Evolutionary conservation across 1,284 basidiomycete species (phyloP).

Genomic region (Xerocomus amazonicus): DNA sequence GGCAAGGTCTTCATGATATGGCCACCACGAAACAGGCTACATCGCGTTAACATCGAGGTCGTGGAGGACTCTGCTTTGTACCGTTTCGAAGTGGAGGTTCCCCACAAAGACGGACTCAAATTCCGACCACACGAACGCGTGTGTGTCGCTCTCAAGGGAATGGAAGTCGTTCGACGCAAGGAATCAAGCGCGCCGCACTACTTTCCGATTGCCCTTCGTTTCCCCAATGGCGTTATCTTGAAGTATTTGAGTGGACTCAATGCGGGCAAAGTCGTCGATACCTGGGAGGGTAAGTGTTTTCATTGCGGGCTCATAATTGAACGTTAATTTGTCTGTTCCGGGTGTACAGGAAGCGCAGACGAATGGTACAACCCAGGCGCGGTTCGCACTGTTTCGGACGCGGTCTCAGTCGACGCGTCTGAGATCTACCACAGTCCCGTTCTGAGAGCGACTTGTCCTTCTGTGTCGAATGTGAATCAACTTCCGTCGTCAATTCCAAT

Average conservation of each 20-base stretch:
- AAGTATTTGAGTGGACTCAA: slow-evolving; percentile 32
- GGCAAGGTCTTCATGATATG: slow-evolving; percentile 45
- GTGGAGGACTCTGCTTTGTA: slow-evolving; percentile 16
- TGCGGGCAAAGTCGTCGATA: slow-evolving; percentile 34
- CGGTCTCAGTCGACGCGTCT: slow-evolving; percentile 7
- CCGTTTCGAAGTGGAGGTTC: slow-evolving; percentile 39
- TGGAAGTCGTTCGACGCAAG: slow-evolving; percentile 23
- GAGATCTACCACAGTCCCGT: not conserved
- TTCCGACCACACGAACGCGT: slow-evolving; percentile 39
- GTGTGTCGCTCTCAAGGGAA: slow-evolving; percentile 43
- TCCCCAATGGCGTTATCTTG: slow-evolving; percentile 37
- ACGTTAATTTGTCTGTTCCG: not conserved
- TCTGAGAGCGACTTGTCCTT: not conserved
- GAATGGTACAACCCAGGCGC: slow-evolving; percentile 29
- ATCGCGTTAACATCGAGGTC: slow-evolving; percentile 29
- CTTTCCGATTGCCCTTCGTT: slow-evolving; percentile 38
- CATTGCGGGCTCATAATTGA: not conserved
- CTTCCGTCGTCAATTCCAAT: not conserved
- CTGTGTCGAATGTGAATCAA: not conserved
- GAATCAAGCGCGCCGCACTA: slow-evolving; percentile 30
- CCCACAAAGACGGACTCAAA: slow-evolving; percentile 29
- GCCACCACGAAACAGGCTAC: slow-evolving; percentile 27
- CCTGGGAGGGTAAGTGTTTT: slow-evolving; percentile 37
- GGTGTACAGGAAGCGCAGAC: slow-evolving; percentile 15
- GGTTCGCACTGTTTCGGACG: slow-evolving; percentile 13